Conservation (phyloP, 305 asterid species). For the Fraxinus greggii region DNA sequence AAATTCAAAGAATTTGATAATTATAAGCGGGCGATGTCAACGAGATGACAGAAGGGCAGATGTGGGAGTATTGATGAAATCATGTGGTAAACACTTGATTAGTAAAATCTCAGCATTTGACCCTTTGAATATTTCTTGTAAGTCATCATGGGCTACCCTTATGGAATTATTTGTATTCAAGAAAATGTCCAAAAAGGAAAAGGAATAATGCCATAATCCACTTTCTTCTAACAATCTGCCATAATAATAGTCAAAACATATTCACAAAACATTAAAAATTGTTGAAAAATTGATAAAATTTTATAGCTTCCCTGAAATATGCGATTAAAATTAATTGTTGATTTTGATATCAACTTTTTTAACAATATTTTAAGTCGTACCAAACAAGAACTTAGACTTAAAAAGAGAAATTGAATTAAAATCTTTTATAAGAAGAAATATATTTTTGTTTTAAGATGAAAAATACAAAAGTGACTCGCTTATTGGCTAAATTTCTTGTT, state of each 20-base stretch:
- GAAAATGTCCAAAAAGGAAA: conserved; percentile 15
- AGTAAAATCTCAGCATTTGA: conserved; percentile 24
- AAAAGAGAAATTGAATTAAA: no score
- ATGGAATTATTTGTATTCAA: neutral
- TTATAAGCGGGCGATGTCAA: neutral
- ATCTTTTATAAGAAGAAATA: no score
- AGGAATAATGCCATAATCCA: conserved; percentile 32
- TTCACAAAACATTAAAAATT: neutral
- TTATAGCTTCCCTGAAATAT: no score
- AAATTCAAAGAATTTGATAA: no score
- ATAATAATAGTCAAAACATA: conserved; percentile 13
- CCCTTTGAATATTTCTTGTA: neutral
- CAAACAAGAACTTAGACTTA: neutral
- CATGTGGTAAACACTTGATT: conserved; percentile 14
- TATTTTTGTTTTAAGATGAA: no score
- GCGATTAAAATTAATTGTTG: no score
- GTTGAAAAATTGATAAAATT: no score
- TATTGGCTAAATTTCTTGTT: no score
- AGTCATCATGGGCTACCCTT: conserved; percentile 23
- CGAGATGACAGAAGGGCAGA: conserved; percentile 34
- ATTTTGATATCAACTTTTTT: no score
- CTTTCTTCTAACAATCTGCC: conserved; percentile 5
- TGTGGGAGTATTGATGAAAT: conserved; percentile 27
- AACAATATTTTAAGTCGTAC: neutral
- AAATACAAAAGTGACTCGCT: no score